phyloP scores from a whole-genome alignment of 345 rosid genomes.

The Rhodomyrtus tomentosa region DNA sequence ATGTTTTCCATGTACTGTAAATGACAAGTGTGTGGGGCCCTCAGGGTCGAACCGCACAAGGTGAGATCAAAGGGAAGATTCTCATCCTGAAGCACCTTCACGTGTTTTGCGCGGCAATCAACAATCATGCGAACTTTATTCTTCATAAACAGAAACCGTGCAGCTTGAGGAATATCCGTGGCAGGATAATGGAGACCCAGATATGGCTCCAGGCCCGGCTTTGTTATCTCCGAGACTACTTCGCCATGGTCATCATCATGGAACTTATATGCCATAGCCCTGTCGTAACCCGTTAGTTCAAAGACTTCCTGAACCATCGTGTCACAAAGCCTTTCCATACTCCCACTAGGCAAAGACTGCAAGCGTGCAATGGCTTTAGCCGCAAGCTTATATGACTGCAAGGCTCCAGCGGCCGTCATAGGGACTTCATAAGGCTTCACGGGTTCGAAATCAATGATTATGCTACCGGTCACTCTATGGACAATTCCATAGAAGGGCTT shows the following conservation, averaged over 20 bases:
- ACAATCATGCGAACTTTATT: conserved; percentile 95
- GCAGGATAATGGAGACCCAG: conserved; percentile 99
- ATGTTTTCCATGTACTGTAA: conserved; percentile 92
- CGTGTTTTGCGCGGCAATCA: conserved; percentile 82
- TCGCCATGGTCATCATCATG: conserved; percentile 99
- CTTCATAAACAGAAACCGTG: conserved; percentile 91
- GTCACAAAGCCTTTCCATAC: conserved; percentile 82
- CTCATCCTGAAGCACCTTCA: conserved; percentile 84
- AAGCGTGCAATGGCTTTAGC: conserved; percentile 85
- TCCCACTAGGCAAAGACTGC: conserved; percentile 86
- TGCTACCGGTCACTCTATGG: conserved; percentile 84
- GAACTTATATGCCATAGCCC: conserved; percentile 92
- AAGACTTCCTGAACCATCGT: conserved; percentile 93
- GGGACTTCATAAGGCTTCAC: conserved; percentile 95
- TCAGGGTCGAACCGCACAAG: conserved; percentile 84
- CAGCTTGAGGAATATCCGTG: conserved; percentile 93
- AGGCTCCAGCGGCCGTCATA: conserved; percentile 95
- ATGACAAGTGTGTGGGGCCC: conserved; percentile 94
- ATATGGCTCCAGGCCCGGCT: conserved; percentile 86
- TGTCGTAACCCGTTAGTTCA: conserved; percentile 93
- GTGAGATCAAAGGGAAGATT: conserved; percentile 72
- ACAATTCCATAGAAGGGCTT: conserved; percentile 90
- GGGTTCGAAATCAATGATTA: conserved; percentile 85
- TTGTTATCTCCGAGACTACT: conserved; percentile 78
- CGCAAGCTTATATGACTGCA: conserved; percentile 95